A percentile compares a stretch with the other conserved stretches of the same genome.
Evolutionary conservation across 2,329 filamentous ascomycete genomes (phyloP).

Genomic region (Botrytis porri): DNA sequence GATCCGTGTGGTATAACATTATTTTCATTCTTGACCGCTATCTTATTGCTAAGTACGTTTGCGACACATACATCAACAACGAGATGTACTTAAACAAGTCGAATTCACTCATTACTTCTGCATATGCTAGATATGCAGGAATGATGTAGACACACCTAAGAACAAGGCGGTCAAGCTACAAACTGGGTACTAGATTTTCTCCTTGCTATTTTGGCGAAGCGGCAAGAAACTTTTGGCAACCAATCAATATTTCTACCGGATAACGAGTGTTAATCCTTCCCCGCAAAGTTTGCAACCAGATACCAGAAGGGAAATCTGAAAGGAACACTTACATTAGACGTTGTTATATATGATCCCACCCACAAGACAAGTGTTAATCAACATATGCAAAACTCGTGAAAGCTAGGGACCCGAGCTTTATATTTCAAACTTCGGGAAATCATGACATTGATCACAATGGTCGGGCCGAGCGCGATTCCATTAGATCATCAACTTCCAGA

Average conservation of each 20-base stretch:
- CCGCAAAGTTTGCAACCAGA: not conserved
- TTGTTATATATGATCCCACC: not conserved
- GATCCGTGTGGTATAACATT: constrained; percentile 37
- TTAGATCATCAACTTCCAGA: constrained; percentile 21
- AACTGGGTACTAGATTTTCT: not conserved
- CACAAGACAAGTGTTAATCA: not conserved
- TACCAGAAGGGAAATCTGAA: not conserved
- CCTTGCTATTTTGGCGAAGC: not conserved
- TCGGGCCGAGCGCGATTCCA: not conserved
- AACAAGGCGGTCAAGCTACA: constrained; percentile 23
- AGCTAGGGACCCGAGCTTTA: not conserved
- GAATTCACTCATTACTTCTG: constrained; percentile 21
- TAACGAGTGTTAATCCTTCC: not conserved
- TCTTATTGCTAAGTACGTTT: constrained; percentile 28
- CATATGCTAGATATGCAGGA: constrained; percentile 26
- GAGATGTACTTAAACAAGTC: constrained; percentile 28
- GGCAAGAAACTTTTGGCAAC: not conserved
- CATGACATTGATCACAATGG: not conserved
- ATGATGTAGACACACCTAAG: constrained; percentile 21
- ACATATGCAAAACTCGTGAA: not conserved
- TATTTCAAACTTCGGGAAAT: not conserved
- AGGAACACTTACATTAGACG: not conserved
- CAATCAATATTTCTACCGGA: not conserved
- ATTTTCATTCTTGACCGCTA: constrained; percentile 34
- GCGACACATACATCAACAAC: constrained; percentile 27